These are phyloP conservation scores for Sordariomycetes sp. DNA, from an alignment of 2,329 filamentous ascomycete species.

Conservation along the genomic window DNA sequence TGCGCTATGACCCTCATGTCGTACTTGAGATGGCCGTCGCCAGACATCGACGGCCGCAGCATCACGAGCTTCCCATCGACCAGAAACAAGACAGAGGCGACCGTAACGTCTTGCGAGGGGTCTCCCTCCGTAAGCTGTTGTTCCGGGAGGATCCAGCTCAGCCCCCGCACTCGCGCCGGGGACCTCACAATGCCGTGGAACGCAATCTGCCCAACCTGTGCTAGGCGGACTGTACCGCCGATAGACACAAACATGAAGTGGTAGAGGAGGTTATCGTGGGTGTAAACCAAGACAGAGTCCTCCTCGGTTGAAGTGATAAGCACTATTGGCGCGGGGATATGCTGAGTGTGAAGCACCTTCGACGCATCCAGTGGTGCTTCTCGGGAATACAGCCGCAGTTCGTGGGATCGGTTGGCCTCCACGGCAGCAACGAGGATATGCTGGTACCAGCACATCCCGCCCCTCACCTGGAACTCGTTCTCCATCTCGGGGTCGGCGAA, in stretches of 20 bases:
- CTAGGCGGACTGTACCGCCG: conserved; percentile 59
- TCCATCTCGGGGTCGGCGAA: conserved; percentile 75
- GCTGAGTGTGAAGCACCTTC: conserved; percentile 65
- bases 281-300: conserved; percentile 92
- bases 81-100: conserved; percentile 89
- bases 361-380: conserved; percentile 68
- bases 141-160: conserved; percentile 94
- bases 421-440: conserved; percentile 89
- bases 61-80: conserved; percentile 94
- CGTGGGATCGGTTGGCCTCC: conserved; percentile 72
- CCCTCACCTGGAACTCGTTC: conserved; percentile 83
- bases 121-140: conserved; percentile 82
- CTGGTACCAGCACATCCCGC: conserved; percentile 98
- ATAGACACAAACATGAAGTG: conserved; percentile 81
- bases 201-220: conserved; percentile 95
- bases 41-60: conserved; percentile 75
- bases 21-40: conserved; percentile 81
- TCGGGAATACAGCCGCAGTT: conserved; percentile 86
- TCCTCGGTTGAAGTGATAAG: conserved; percentile 81
- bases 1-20: conserved; percentile 96
- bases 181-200: conserved; percentile 95
- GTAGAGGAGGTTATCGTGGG: conserved; percentile 89
- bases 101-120: conserved; percentile 87
- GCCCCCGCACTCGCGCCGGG: conserved; percentile 78
- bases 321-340: conserved; percentile 76